Conservation (phyloP, 306 rosid species). For the Hippophae tibetana region DNA sequence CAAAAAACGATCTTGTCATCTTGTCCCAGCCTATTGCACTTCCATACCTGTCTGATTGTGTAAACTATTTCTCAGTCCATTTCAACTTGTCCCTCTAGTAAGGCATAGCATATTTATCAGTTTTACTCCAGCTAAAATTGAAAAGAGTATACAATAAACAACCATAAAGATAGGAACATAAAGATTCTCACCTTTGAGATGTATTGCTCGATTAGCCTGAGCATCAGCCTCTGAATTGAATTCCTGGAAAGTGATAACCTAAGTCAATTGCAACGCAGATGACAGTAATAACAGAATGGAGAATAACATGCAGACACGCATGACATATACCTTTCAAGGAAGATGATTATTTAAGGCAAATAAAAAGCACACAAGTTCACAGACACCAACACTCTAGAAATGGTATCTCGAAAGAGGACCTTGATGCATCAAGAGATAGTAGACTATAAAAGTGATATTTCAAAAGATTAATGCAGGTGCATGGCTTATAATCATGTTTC, state of each 20-base stretch:
- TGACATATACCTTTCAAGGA: neutral
- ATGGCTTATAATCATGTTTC: too few species aligned
- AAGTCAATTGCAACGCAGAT: neutral
- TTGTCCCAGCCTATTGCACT: too few species aligned
- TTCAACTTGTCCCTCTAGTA: constrained; percentile 68
- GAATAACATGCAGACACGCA: neutral
- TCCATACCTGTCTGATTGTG: too few species aligned
- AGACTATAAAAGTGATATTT: too few species aligned
- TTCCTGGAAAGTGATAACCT: constrained; percentile 39
- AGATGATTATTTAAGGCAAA: neutral
- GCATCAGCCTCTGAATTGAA: constrained; percentile 66
- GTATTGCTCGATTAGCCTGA: constrained; percentile 56
- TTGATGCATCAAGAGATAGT: too few species aligned
- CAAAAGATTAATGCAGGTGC: too few species aligned
- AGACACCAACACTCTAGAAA: too few species aligned
- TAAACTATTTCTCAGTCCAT: constrained; percentile 24
- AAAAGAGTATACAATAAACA: neutral
- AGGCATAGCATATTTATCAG: constrained; percentile 13
- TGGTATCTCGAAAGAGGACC: too few species aligned
- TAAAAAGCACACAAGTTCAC: neutral
- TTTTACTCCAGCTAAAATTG: constrained; percentile 4
- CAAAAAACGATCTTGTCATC: too few species aligned
- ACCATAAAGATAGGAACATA: neutral
- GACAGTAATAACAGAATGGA: too few species aligned
- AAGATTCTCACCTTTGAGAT: constrained; percentile 46